phyloP scores from a whole-genome alignment of 352 stramenopile genomes.

The Pythium aristosporum region DNA sequence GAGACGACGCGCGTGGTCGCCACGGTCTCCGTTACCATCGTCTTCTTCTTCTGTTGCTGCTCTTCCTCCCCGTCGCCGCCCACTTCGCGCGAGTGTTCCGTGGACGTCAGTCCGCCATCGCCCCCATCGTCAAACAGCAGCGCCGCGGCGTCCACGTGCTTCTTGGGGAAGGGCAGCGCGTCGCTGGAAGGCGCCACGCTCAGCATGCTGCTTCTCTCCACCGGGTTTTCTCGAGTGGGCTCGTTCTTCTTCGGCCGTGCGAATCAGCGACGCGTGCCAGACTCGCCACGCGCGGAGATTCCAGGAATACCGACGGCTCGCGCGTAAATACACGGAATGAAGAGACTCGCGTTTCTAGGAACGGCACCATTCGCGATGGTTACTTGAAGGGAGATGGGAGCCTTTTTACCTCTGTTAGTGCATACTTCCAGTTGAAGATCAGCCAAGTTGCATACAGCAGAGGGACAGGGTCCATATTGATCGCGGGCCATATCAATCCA shows the following conservation, averaged over 20 bases:
- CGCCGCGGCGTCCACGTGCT: conserved; percentile 8
- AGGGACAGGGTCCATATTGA: conserved; percentile 1
- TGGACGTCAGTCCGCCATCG: not conserved
- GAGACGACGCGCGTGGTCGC: not conserved
- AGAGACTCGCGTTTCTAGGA: conserved; percentile 1
- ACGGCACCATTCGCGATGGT: not conserved
- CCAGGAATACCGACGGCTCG: too few species aligned
- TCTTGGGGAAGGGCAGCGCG: not conserved
- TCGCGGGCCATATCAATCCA: too few species aligned
- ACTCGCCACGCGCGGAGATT: too few species aligned
- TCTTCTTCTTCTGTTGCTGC: not conserved
- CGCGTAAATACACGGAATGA: too few species aligned
- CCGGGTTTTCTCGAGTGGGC: not conserved
- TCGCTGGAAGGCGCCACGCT: not conserved
- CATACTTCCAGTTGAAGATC: conserved; percentile 9
- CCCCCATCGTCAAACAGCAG: conserved; percentile 1
- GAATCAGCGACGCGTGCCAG: not conserved
- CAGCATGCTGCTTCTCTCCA: conserved; percentile 1
- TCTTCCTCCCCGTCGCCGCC: not conserved
- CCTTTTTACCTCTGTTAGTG: not conserved
- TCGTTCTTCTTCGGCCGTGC: too few species aligned
- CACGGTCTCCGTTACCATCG: not conserved
- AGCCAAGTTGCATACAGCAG: not conserved
- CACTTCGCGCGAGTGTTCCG: conserved; percentile 17
- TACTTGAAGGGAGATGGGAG: not conserved